These are phyloP conservation scores for Cyclotella baltica DNA, from an alignment of 108 stramenopile genomes.

Conservation along the genomic window DNA sequence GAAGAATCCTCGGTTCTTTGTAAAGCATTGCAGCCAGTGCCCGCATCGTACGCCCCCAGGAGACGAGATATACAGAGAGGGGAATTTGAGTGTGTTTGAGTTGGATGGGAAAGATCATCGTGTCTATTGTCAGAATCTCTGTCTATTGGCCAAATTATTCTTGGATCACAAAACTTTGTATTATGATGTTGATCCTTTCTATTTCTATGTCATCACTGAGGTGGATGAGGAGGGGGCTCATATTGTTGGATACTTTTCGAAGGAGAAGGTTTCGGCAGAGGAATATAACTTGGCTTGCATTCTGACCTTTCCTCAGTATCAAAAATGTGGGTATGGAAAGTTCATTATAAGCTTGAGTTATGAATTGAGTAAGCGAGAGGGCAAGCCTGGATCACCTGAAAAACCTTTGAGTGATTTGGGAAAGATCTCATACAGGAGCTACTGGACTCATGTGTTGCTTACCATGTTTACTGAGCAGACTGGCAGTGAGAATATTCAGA, in stretches of 20 bases:
- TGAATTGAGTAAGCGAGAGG: constrained; percentile 91
- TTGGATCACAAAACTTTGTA: constrained; percentile 99
- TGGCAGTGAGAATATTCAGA: constrained; percentile 66
- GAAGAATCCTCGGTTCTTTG: constrained; percentile 74
- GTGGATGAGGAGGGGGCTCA: constrained; percentile 91
- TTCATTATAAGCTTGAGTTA: constrained; percentile 97
- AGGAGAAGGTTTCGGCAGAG: constrained; percentile 92
- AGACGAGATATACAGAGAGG: constrained; percentile 93
- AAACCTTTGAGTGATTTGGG: constrained; percentile 98
- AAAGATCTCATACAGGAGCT: constrained; percentile 93
- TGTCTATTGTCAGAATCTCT: constrained; percentile 98
- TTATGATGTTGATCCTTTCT: constrained; percentile 98
- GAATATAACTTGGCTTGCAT: constrained; percentile 99
- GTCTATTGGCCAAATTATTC: constrained; percentile 98
- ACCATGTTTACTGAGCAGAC: constrained; percentile 62
- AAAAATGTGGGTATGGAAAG: constrained; percentile 98
- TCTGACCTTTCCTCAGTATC: constrained; percentile 98
- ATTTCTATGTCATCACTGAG: constrained; percentile 98
- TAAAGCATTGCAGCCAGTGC: constrained; percentile 76
- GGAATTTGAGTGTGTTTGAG: constrained; percentile 83
- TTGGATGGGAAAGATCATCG: constrained; percentile 96
- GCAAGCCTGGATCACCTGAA: constrained; percentile 95
- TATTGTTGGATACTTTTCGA: constrained; percentile 98
- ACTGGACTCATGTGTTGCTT: constrained; percentile 90
- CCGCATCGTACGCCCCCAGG: constrained; percentile 90